Conservation (phyloP, 345 rosid genomes). For the Brassica nigra region DNA sequence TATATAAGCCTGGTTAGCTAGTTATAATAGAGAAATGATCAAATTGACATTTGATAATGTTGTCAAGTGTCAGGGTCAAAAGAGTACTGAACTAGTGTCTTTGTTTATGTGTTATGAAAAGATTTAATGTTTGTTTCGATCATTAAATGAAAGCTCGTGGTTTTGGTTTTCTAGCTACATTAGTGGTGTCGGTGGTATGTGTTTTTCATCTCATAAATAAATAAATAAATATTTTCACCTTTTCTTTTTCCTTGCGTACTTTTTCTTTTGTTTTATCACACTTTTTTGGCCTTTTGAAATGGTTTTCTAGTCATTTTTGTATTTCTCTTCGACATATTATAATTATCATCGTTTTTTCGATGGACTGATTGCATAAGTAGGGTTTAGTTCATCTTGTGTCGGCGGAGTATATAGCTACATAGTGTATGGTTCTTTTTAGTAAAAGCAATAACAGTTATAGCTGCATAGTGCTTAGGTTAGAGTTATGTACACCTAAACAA, state of each 20-base stretch:
- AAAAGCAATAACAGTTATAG: not conserved
- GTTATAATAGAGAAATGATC: not conserved
- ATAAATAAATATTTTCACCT: not conserved
- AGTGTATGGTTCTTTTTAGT: not conserved
- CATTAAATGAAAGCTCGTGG: slow-evolving; percentile 44
- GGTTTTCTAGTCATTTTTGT: slow-evolving; percentile 20
- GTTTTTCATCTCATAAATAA: not conserved
- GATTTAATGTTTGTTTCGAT: slow-evolving; percentile 22
- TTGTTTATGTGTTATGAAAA: slow-evolving; percentile 29
- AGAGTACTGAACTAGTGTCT: slow-evolving; percentile 30
- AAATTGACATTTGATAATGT: slow-evolving; percentile 30
- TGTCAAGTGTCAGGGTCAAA: slow-evolving; percentile 40
- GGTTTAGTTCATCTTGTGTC: slow-evolving; percentile 46
- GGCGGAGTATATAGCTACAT: slow-evolving; percentile 50
- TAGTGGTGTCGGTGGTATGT: slow-evolving; percentile 76
- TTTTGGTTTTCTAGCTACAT: slow-evolving; percentile 39
- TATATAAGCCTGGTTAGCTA: slow-evolving; percentile 9
- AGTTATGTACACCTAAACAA: not conserved
- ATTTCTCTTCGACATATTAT: slow-evolving; percentile 11
- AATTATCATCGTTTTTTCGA: not conserved
- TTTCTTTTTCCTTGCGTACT: not conserved
- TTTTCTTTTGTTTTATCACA: not conserved
- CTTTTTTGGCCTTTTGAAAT: slow-evolving; percentile 27
- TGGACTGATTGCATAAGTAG: slow-evolving; percentile 19
- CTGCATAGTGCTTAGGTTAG: not conserved